Percentiles rank a stretch among this genome's conserved stretches.
phyloP scores from a whole-genome alignment of 2,329 filamentous ascomycete genomes.

The Fusarium sp. region DNA sequence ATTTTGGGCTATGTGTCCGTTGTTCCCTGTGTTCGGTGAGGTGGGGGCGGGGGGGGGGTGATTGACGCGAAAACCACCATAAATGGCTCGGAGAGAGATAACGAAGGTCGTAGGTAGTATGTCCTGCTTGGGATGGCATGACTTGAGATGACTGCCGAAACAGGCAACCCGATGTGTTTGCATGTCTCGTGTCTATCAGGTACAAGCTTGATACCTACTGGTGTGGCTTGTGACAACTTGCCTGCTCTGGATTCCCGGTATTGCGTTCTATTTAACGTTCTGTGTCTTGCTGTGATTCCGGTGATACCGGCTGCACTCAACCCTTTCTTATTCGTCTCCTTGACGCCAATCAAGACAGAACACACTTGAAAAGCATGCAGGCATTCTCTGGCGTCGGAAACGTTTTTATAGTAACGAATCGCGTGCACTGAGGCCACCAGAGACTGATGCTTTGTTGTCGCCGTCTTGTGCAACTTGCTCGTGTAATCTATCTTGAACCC shows the following conservation, averaged over 20 bases:
- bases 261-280: neutral
- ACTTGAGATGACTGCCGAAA: slow-evolving; percentile 19
- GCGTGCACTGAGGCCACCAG: neutral
- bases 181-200: slow-evolving; percentile 12
- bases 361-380: slow-evolving; percentile 16
- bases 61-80: slow-evolving; percentile 15
- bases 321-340: slow-evolving; percentile 5
- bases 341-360: slow-evolving; percentile 35
- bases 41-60: too few relatives aligned
- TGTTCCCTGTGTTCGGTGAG: too few relatives aligned
- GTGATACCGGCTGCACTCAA: neutral
- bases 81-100: slow-evolving; percentile 13
- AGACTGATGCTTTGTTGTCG: neutral
- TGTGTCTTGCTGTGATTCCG: slow-evolving; percentile 1
- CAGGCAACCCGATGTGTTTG: slow-evolving; percentile 27
- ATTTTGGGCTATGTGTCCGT: too few relatives aligned
- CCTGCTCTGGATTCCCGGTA: neutral
- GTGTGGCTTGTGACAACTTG: slow-evolving; percentile 11
- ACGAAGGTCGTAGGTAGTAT: neutral
- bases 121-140: slow-evolving; percentile 9
- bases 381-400: neutral
- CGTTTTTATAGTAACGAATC: neutral
- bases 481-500: neutral
- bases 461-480: neutral
- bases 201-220: slow-evolving; percentile 10